Evolutionary conservation across 805 yeast species (phyloP), one percentile per base, ranked within the genome.

Genomic region (Metschnikowia matae): DNA sequence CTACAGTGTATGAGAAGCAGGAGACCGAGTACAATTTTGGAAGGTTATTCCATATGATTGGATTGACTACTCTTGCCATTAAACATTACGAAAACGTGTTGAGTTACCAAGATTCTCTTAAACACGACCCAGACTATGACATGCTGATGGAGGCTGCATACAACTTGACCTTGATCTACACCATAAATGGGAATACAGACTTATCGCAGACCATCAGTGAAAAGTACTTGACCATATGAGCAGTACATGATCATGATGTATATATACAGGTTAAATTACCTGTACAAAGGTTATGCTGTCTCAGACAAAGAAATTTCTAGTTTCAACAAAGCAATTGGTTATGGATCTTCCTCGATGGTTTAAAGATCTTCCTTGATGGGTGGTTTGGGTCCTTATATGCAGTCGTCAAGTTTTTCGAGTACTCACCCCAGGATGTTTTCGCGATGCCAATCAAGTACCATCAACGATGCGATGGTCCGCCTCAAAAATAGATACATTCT

Each of bases 1-100:
- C 73, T 10, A 68, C 75, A 1, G 59, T 62, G 6, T 74, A 75
- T 48, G 90, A 85, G 56, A 65, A 65, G 38, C 92, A 88, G 65
- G 99, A 94, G 62, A 82, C 85, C 1, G 79, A 82, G 46, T 94
- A 85, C 64, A 94, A 94, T 56, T 59, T 90, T 48, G 99, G 95
- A 0, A 75, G 97, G 36, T 77, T 87, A 4, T 94, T 86, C 68
- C 97, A 92, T 60, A 76, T 88, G 65, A 69, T 92, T 6, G 96
- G 96, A 0, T 72, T 94, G 31, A 78, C 82, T 8, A 72, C 88
- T 0, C 69, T 87, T 29, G 98, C 99, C 0, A 74, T 85, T 5
- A 73, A 70, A 18, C 89, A 84, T 60, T 94, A 94, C 63, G 79
- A 85, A 39, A 78, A 75, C 49, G 97, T 87, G 1, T 65, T 90